Conservation (phyloP, 179 eudicot species). For the Corrigiola litoralis region DNA sequence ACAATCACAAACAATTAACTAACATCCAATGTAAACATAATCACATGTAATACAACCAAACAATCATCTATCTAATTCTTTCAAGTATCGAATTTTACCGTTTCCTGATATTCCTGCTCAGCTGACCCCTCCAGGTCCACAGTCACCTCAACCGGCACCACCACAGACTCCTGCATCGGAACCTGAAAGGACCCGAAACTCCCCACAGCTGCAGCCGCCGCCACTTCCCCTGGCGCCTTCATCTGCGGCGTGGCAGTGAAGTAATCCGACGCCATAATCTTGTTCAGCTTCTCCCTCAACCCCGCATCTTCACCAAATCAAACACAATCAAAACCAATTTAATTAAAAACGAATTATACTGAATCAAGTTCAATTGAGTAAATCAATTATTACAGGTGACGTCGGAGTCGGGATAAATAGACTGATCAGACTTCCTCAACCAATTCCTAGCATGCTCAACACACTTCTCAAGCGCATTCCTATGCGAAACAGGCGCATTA, state of each 20-base stretch:
- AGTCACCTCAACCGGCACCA: constrained; percentile 38
- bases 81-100: constrained; percentile 33
- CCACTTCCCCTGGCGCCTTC: constrained; percentile 66
- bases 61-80: not conserved
- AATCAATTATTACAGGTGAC: constrained; percentile 47
- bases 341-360: not conserved
- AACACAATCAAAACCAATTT: not conserved
- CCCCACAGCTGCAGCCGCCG: constrained; percentile 71
- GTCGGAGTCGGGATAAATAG: constrained; percentile 35
- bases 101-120: constrained; percentile 42
- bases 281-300: constrained; percentile 65
- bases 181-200: constrained; percentile 60
- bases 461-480: constrained; percentile 58
- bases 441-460: constrained; percentile 64
- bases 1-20: not conserved
- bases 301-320: constrained; percentile 53
- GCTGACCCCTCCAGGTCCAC: constrained; percentile 40
- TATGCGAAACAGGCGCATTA: constrained; percentile 60
- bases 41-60: too few species aligned
- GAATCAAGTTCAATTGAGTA: not conserved
- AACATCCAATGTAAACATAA: not conserved
- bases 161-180: constrained; percentile 35
- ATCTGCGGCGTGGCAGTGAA: constrained; percentile 72
- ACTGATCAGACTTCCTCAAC: constrained; percentile 52
- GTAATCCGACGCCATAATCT: constrained; percentile 82